These are phyloP conservation scores for Cercospora sp. DNA, from an alignment of 2,329 filamentous ascomycete genomes.

Conservation along the genomic window DNA sequence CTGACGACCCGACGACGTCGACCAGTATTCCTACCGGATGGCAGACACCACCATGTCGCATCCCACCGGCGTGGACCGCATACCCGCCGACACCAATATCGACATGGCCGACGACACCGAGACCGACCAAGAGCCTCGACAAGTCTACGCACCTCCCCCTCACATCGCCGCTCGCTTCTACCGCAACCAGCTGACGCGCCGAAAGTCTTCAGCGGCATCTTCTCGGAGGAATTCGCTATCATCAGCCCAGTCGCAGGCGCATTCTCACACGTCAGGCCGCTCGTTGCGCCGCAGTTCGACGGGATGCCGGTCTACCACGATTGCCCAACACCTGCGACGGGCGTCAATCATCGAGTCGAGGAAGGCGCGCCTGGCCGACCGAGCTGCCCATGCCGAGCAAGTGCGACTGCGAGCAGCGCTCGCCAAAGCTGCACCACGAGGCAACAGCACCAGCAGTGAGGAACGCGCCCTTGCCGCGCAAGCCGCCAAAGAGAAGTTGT, in stretches of 20 bases:
- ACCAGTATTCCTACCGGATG: constrained; percentile 6
- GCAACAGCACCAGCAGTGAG: constrained; percentile 63
- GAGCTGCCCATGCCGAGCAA: constrained; percentile 80
- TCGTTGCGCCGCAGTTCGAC: constrained; percentile 46
- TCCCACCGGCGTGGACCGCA: constrained; percentile 4
- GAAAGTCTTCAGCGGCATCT: constrained; percentile 74
- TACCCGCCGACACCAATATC: constrained; percentile 5
- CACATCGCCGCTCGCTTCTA: constrained; percentile 79
- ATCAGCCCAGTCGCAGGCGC: constrained; percentile 65
- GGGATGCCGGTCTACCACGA: constrained; percentile 67
- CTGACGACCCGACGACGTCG: constrained; percentile 1
- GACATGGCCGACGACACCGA: constrained; percentile 22
- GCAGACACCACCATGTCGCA: constrained; percentile 16
- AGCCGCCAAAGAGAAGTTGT: constrained; percentile 74
- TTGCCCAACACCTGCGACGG: constrained; percentile 76
- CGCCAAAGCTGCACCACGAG: constrained; percentile 68
- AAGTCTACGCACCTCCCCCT: constrained; percentile 66
- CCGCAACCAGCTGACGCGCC: constrained; percentile 59
- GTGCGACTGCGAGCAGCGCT: constrained; percentile 74
- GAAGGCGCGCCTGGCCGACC: constrained; percentile 75
- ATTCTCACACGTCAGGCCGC: constrained; percentile 65
- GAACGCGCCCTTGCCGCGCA: constrained; percentile 76
- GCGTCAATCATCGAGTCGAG: constrained; percentile 79
- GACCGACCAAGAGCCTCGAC: constrained; percentile 20
- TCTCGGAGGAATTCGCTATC: constrained; percentile 79